Evolutionary conservation across 2,329 filamentous ascomycete species (phyloP).

Genomic region (Sporothrix inflata): DNA sequence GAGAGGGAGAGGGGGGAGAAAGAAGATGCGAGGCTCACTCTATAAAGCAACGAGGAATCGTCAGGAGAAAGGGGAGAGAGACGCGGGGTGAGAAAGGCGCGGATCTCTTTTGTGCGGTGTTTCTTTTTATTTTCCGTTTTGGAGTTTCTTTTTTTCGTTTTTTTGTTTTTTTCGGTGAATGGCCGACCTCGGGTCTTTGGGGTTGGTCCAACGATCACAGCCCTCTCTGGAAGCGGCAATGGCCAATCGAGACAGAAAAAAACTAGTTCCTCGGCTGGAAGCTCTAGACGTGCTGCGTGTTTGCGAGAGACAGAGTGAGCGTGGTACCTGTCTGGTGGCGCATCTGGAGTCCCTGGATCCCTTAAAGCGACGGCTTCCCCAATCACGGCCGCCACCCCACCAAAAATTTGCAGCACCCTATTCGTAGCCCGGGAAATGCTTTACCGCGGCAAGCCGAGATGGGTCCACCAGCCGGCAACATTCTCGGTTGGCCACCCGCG

Average conservation of each 20-base stretch:
- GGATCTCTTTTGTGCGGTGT: conserved; percentile 7
- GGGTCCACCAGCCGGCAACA: conserved; percentile 22
- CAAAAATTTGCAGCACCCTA: conserved; percentile 12
- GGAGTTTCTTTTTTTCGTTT: conserved; percentile 16
- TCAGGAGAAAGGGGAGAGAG: neutral
- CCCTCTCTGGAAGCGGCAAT: neutral
- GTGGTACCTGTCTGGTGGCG: neutral
- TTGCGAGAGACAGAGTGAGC: neutral
- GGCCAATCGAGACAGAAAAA: conserved; percentile 2
- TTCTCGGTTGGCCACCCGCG: conserved; percentile 24
- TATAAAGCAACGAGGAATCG: conserved; percentile 16
- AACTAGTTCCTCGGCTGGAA: conserved; percentile 25
- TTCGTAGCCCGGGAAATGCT: conserved; percentile 25
- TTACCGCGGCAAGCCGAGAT: conserved; percentile 31
- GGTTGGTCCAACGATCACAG: neutral
- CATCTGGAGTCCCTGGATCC: conserved; percentile 14
- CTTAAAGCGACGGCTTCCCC: conserved; percentile 24
- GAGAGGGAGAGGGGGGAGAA: conserved; percentile 2
- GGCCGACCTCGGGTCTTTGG: conserved; percentile 32
- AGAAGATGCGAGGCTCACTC: conserved; percentile 22
- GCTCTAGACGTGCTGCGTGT: conserved; percentile 19
- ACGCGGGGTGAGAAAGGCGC: conserved; percentile 18
- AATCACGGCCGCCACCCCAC: conserved; percentile 20
- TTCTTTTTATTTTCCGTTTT: conserved; percentile 5
- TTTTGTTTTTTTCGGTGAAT: conserved; percentile 1